Evolutionary conservation across 2,329 filamentous ascomycete species (phyloP).

Genomic region (Aspergillus sp.): DNA sequence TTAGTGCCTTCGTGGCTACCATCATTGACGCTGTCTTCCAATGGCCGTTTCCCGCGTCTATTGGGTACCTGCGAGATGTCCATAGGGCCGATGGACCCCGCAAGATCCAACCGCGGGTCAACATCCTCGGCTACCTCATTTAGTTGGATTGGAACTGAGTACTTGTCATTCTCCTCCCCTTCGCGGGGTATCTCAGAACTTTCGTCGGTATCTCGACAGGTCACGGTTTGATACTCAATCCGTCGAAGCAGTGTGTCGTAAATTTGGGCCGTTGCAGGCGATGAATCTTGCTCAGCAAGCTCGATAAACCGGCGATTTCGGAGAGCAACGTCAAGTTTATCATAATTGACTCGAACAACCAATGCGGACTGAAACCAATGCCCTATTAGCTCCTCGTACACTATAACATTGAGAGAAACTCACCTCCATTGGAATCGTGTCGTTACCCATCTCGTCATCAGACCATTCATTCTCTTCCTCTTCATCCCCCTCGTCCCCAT

Average conservation of each 20-base stretch:
- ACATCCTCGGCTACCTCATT: constrained; percentile 32
- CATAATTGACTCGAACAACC: constrained; percentile 75
- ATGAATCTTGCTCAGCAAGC: constrained; percentile 66
- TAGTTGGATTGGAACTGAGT: constrained; percentile 30
- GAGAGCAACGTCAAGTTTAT: constrained; percentile 76
- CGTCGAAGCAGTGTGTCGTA: constrained; percentile 69
- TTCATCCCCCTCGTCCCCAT: constrained; percentile 20
- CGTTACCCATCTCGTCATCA: constrained; percentile 30
- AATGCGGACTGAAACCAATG: constrained; percentile 56
- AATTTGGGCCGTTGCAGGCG: constrained; percentile 69
- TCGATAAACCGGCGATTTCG: constrained; percentile 72
- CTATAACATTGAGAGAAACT: constrained; percentile 4
- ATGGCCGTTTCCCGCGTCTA: constrained; percentile 26
- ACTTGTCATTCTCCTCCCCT: constrained; percentile 37
- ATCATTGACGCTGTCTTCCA: constrained; percentile 27
- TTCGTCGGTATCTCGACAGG: constrained; percentile 51
- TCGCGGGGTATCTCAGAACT: constrained; percentile 32
- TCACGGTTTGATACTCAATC: constrained; percentile 63
- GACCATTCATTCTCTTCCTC: constrained; percentile 32
- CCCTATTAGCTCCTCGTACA: constrained; percentile 9
- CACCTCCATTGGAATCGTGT: constrained; percentile 35
- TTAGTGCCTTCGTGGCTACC: constrained; percentile 50
- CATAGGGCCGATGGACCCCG: constrained; percentile 30
- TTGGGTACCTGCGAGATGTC: constrained; percentile 18
- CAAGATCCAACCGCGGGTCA: constrained; percentile 32